phyloP scores from a whole-genome alignment of 2,329 filamentous ascomycete species.

The Elsinoe batatas region DNA sequence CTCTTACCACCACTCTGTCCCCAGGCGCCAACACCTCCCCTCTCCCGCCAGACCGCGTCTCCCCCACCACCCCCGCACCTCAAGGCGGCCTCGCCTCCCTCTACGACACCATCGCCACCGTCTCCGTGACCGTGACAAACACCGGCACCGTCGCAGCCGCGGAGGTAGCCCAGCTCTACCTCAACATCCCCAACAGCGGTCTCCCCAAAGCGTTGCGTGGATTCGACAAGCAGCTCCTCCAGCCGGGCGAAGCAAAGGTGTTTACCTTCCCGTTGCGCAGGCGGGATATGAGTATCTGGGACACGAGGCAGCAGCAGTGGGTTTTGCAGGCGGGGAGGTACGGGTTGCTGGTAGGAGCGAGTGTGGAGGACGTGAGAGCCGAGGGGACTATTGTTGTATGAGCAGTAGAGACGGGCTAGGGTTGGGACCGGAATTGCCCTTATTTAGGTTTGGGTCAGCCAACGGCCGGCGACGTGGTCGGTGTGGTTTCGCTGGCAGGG shows the following conservation, averaged over 20 bases:
- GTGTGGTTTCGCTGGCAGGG: no score
- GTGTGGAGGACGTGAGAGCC: conserved; percentile 27
- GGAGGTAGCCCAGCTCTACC: conserved; percentile 44
- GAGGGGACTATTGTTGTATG: conserved; percentile 14
- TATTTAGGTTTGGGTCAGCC: no score
- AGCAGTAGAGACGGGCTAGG: no score
- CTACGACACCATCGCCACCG: conserved; percentile 41
- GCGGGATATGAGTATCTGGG: conserved; percentile 43
- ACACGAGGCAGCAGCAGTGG: conserved; percentile 41
- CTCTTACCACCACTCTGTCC: conserved; percentile 21
- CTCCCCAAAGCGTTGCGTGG: conserved; percentile 24
- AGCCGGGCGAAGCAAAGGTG: conserved; percentile 23
- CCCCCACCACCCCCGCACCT: conserved; percentile 23
- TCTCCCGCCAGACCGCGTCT: conserved; percentile 14
- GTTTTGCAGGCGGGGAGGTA: conserved; percentile 36
- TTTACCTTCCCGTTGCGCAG: conserved; percentile 31
- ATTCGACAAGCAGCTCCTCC: conserved; percentile 25
- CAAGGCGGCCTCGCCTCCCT: conserved; percentile 28
- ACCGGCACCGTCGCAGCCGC: conserved; percentile 40
- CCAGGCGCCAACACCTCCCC: conserved; percentile 20
- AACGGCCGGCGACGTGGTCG: no score
- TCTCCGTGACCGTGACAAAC: conserved; percentile 43
- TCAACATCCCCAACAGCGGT: conserved; percentile 21
- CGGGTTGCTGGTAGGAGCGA: conserved; percentile 38
- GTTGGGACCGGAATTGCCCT: no score